Conservation (phyloP, 805 yeast species). For the Wickerhamiella musiphila region DNA sequence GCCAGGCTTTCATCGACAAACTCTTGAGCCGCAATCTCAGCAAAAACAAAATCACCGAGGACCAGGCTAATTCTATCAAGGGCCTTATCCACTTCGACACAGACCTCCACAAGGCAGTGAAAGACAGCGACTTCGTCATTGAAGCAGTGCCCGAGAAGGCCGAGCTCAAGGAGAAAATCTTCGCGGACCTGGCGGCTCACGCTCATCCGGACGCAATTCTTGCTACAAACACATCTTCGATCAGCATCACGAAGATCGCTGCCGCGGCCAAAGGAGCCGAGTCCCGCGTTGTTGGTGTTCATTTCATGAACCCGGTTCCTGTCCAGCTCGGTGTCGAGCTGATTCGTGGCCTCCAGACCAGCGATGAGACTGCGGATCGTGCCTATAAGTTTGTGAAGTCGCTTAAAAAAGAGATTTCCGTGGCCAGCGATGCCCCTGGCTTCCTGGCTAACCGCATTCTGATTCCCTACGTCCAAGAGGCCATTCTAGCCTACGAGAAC, state of each 20-base stretch:
- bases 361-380: conserved; percentile 19
- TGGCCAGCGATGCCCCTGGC: conserved; percentile 27
- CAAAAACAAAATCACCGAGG: conserved; percentile 21
- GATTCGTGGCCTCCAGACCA: conserved; percentile 26
- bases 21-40: conserved; percentile 23
- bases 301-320: conserved; percentile 31
- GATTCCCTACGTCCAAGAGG: conserved; percentile 29
- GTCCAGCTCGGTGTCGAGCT: conserved; percentile 29
- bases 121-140: conserved; percentile 23
- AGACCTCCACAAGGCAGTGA: conserved; percentile 15
- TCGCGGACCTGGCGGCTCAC: conserved; percentile 16
- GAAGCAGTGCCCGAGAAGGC: conserved; percentile 30
- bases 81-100: conserved; percentile 16
- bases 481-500: conserved; percentile 24
- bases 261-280: conserved; percentile 28
- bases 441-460: conserved; percentile 28
- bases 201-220: conserved; percentile 20
- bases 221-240: conserved; percentile 28
- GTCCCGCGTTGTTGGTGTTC: conserved; percentile 25
- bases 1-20: conserved; percentile 22
- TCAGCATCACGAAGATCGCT: conserved; percentile 27
- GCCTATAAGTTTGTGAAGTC: conserved; percentile 20
- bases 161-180: conserved; percentile 22
- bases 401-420: conserved; percentile 24
- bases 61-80: conserved; percentile 18